Evolutionary conservation across 1,284 basidiomycete genomes (phyloP).

Genomic region (Porodaedalea pini): DNA sequence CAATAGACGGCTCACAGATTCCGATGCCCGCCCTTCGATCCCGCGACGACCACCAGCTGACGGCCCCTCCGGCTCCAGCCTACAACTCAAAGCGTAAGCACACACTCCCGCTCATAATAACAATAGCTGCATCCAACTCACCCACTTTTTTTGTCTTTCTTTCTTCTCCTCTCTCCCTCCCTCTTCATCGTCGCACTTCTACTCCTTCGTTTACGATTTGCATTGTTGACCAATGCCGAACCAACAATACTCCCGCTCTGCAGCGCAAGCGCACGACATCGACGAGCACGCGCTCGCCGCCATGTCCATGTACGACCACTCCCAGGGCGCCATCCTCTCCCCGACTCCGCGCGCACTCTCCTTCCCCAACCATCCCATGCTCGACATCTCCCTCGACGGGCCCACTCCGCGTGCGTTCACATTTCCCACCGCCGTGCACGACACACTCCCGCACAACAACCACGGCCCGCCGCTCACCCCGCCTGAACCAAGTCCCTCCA

Average conservation of each 20-base stretch:
- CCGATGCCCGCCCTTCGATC: background rate
- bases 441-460: constrained; percentile 36
- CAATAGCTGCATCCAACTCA: background rate
- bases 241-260: background rate
- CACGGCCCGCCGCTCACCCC: constrained; percentile 3
- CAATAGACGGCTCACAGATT: background rate
- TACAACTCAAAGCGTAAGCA: constrained; percentile 3
- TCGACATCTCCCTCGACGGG: constrained; percentile 54
- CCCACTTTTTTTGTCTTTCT: background rate
- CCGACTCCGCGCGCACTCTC: constrained; percentile 15
- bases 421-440: constrained; percentile 62
- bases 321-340: background rate
- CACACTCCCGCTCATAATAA: background rate
- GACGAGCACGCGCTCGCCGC: constrained; percentile 5
- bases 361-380: constrained; percentile 9
- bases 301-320: constrained; percentile 2
- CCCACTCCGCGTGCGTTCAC: constrained; percentile 74
- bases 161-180: background rate
- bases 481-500: constrained; percentile 55
- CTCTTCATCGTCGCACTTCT: background rate
- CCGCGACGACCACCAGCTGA: background rate
- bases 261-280: background rate
- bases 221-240: constrained; percentile 6
- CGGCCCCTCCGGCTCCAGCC: background rate
- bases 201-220: background rate